Conservation (phyloP, 495 filamentous ascomycete species). For the Penicillium daleae region DNA sequence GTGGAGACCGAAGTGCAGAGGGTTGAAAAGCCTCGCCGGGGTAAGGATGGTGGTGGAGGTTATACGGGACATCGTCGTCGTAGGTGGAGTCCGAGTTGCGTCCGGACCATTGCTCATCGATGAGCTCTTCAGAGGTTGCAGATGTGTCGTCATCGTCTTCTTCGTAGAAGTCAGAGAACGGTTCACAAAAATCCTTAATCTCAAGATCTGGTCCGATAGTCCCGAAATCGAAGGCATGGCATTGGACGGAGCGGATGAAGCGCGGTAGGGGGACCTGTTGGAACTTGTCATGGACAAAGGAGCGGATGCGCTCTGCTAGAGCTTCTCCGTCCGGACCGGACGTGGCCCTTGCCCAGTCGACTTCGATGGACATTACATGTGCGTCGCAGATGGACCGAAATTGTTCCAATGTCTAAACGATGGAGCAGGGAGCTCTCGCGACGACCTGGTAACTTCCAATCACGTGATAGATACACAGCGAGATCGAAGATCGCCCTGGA, state of each 20-base stretch:
- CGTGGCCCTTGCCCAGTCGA: conserved; percentile 94
- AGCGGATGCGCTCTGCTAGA: conserved; percentile 82
- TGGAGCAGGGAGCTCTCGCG: not conserved
- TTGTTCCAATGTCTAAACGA: not conserved
- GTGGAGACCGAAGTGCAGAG: conserved; percentile 47
- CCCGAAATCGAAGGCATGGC: conserved; percentile 93
- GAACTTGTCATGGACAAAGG: conserved; percentile 94
- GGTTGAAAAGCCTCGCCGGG: conserved; percentile 36
- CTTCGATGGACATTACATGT: conserved; percentile 89
- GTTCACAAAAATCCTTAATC: conserved; percentile 95
- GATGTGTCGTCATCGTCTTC: conserved; percentile 63
- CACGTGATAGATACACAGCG: not conserved
- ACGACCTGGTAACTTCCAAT: not conserved
- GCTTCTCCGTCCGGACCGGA: conserved; percentile 81
- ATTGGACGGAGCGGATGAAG: conserved; percentile 94
- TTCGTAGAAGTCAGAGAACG: conserved; percentile 95
- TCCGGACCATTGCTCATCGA: conserved; percentile 32
- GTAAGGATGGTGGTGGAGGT: conserved; percentile 32
- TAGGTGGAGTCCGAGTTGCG: conserved; percentile 36
- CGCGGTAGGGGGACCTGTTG: conserved; percentile 87
- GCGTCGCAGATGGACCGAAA: conserved; percentile 12
- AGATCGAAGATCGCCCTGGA: not conserved
- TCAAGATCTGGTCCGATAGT: conserved; percentile 79
- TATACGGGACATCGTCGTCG: conserved; percentile 39
- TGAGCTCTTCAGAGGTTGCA: conserved; percentile 47